A percentile compares a stretch with the other conserved stretches of the same genome.
These are phyloP conservation scores for Lophiotrema nucula DNA, from an alignment of 495 filamentous ascomycete species.

Conservation along the genomic window DNA sequence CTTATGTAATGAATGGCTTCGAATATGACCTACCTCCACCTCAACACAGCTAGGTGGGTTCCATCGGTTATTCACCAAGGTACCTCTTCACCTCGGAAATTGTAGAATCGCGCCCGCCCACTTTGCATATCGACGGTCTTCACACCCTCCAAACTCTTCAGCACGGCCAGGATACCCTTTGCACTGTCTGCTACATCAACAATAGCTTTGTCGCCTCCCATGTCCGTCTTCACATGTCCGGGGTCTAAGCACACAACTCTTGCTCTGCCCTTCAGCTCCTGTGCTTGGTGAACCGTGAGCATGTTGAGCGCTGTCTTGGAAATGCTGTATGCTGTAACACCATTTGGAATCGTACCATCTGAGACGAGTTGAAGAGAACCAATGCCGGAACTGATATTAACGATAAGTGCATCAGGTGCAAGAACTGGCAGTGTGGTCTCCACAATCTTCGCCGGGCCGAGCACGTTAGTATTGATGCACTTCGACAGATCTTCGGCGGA, in stretches of 20 bases:
- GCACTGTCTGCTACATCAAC: neutral
- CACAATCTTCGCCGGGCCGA: constrained; percentile 2
- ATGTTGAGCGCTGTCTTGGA: constrained; percentile 4
- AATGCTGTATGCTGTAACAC: neutral
- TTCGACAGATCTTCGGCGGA: neutral
- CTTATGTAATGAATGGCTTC: too few relatives aligned
- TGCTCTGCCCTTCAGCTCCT: neutral
- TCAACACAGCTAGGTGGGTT: too few relatives aligned
- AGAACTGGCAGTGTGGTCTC: neutral
- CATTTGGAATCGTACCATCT: neutral
- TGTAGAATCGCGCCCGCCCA: neutral
- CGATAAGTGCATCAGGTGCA: neutral
- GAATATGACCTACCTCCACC: too few relatives aligned
- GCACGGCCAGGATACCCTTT: neutral
- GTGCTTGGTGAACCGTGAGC: constrained; percentile 2
- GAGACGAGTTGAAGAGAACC: neutral
- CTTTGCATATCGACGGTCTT: neutral
- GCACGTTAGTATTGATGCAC: neutral
- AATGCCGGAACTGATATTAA: constrained; percentile 1
- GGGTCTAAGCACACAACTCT: constrained; percentile 1
- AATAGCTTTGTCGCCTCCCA: neutral
- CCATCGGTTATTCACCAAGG: too few relatives aligned
- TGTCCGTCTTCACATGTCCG: neutral
- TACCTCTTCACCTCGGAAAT: neutral
- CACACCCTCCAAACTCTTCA: neutral